phyloP scores from a whole-genome alignment of 2,329 filamentous ascomycete genomes.

The Aspergillus puulaauensis region DNA sequence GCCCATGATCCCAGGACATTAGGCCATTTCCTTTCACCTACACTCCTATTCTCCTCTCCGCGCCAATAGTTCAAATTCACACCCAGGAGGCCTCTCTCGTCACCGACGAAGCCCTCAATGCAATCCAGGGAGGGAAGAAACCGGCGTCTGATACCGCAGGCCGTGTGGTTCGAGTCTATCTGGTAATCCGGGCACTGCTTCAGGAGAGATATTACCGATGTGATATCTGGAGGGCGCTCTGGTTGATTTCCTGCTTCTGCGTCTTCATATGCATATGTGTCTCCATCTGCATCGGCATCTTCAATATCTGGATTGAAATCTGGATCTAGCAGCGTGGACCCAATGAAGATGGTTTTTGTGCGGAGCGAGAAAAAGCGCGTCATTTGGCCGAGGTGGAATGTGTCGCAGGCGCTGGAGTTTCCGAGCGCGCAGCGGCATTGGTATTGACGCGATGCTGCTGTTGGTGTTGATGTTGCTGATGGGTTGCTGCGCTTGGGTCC shows the following conservation, averaged over 20 bases:
- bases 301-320: constrained; percentile 25
- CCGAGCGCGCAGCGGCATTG: constrained; percentile 44
- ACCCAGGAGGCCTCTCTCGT: constrained; percentile 32
- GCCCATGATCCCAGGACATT: constrained; percentile 21
- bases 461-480: background rate
- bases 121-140: constrained; percentile 40
- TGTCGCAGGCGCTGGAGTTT: constrained; percentile 44
- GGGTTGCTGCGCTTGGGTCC: constrained; percentile 15
- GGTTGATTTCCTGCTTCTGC: constrained; percentile 3
- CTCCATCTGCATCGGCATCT: constrained; percentile 1
- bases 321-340: constrained; percentile 39
- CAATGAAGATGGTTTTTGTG: constrained; percentile 43
- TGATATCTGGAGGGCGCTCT: constrained; percentile 25
- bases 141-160: constrained; percentile 43
- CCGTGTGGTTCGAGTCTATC: constrained; percentile 41
- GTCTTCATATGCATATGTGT: constrained; percentile 10
- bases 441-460: constrained; percentile 22
- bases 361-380: constrained; percentile 43
- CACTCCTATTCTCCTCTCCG: background rate
- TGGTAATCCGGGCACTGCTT: constrained; percentile 45
- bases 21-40: constrained; percentile 11
- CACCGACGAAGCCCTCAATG: constrained; percentile 37
- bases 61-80: constrained; percentile 20
- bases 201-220: constrained; percentile 35
- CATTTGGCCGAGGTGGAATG: constrained; percentile 47